Percentiles rank a stretch among this genome's conserved stretches.
These are phyloP conservation scores for Sporisorium iseilematis-ciliati DNA, from an alignment of 1,284 basidiomycete genomes.

Conservation along the genomic window DNA sequence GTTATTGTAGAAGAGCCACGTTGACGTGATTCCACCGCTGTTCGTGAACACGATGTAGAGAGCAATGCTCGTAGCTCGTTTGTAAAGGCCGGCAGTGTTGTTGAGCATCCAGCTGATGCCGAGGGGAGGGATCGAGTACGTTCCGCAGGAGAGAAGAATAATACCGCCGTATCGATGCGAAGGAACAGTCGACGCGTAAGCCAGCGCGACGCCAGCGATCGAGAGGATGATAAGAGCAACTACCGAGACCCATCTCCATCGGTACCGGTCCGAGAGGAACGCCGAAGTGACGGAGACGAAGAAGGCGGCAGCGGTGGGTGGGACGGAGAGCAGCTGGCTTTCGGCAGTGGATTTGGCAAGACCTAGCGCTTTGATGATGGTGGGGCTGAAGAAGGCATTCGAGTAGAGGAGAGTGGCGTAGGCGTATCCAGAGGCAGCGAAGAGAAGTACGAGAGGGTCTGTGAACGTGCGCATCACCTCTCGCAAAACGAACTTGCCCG, in stretches of 20 bases:
- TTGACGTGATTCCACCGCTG: conserved; percentile 52
- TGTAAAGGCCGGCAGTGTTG: conserved; percentile 54
- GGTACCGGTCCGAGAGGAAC: conserved; percentile 56
- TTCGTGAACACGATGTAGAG: conserved; percentile 62
- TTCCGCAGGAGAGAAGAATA: conserved; percentile 54
- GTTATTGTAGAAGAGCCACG: conserved; percentile 56
- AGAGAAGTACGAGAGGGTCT: conserved; percentile 50
- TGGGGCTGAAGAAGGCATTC: conserved; percentile 61
- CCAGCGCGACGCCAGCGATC: conserved; percentile 53
- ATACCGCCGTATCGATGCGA: conserved; percentile 58
- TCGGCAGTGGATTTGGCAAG: conserved; percentile 48
- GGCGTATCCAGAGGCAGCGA: conserved; percentile 54
- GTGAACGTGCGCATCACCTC: conserved; percentile 54
- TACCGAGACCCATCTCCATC: conserved; percentile 48
- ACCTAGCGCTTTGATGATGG: conserved; percentile 56
- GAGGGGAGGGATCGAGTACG: conserved; percentile 48
- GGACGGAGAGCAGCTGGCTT: conserved; percentile 60
- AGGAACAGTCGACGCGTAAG: conserved; percentile 41
- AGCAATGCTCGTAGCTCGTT: conserved; percentile 58
- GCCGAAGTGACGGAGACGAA: conserved; percentile 53
- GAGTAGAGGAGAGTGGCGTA: conserved; percentile 57
- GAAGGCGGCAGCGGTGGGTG: conserved; percentile 60
- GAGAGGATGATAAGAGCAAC: conserved; percentile 44
- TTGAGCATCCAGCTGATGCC: conserved; percentile 59
- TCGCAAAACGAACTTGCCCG: conserved; percentile 38